A percentile compares a stretch with the other conserved stretches of the same genome.
Evolutionary conservation across 1,139 yeast species (phyloP).

Genomic region (Suzukiozyma palmioleophila): DNA sequence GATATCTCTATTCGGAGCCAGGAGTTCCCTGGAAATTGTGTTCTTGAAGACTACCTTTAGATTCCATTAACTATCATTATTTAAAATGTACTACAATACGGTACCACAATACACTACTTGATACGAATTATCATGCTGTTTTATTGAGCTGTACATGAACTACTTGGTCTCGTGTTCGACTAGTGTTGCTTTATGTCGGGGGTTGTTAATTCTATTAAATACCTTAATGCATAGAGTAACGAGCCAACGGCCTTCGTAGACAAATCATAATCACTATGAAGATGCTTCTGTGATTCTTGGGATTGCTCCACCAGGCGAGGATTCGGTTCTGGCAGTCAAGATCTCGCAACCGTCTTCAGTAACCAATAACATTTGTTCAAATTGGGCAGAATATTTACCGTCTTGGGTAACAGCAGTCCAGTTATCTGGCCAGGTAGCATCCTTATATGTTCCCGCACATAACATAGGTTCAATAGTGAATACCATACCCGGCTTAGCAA

Average conservation of each 20-base stretch:
- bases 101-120: no score
- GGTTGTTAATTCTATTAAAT: no score
- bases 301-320: conserved; percentile 86
- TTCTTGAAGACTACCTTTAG: no score
- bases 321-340: conserved; percentile 72
- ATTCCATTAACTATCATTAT: no score
- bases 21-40: conserved; percentile 7
- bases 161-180: no score
- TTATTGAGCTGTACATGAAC: no score
- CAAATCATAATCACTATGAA: conserved; percentile 8
- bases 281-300: conserved; percentile 36
- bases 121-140: no score
- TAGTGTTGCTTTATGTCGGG: no score
- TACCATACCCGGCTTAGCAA: conserved; percentile 93
- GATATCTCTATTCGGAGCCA: conserved; percentile 21
- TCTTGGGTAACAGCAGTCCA: conserved; percentile 95
- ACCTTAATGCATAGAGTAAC: no score
- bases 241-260: no score
- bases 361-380: conserved; percentile 87
- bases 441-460: conserved; percentile 79
- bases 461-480: conserved; percentile 99
- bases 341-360: conserved; percentile 95
- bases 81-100: no score
- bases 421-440: conserved; percentile 92
- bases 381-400: conserved; percentile 88